Base-by-base conservation (phyloP, 2,329 filamentous ascomycete genomes). In the Exophiala viscosa region DNA sequence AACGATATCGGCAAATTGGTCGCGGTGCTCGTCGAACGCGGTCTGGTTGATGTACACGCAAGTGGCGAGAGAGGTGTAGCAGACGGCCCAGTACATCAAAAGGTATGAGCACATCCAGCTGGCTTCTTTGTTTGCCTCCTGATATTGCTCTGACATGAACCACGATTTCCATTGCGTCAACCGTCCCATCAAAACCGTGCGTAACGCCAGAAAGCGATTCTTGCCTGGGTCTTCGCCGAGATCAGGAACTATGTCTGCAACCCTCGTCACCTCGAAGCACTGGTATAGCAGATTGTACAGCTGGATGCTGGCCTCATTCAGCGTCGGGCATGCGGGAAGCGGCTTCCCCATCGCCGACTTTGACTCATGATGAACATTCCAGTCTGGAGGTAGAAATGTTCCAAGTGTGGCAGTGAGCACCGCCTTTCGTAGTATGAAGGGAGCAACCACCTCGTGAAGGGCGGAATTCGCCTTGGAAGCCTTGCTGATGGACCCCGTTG, bases 11-110 rank as follows among this genome's bases (percentile, higher is more conserved):
- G 23, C 35, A 36, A 60, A 58, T 7, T 36, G 46, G 3, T 48
- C 43, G 13, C 36, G 51, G 18, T 59, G 36, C 13, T 52, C 23
- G 28, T 60, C 58, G 17, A 54, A 58, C 5, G 55, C 35, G 8
- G 38, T 34, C 40, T 60, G 40, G 6, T 41, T 33, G 3, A 36
- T 42, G 15, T 33, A 44, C 13, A 45, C 35, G 39, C 52, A 58
- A 11, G 45, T 34, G 7, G 44, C 42, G 2, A 60, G 36, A 47
- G 52, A 60, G 31, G 54, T 45, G 36, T 56, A 54, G 35, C 43
- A 59, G 13, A 58, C 45, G 5, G 34, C 23, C 52, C 52, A 58
- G 33, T 52, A 50, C 46, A 60, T 57, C 32, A 57, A 31, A n/a
- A 58, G 45, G 40, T 50, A 50, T 2, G 56, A 52, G 2, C 18